Evolutionary conservation across 306 rosid species (phyloP), one percentile per base, ranked within the genome.

Genomic region (Trichosanthes truncata): DNA sequence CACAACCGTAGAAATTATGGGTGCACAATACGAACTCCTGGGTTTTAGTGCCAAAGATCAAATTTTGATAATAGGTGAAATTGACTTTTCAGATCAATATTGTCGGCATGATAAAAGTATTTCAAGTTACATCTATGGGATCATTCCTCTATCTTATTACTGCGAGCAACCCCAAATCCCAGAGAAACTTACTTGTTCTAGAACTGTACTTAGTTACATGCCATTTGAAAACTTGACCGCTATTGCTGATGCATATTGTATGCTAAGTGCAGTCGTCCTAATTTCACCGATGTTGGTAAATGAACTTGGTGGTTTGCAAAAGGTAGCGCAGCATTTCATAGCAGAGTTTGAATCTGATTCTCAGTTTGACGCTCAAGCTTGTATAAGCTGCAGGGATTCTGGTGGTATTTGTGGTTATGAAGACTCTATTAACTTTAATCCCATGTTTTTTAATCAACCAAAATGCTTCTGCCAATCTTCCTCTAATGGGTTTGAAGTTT

Each of bases 331-430:
- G 41, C 69, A 6, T 31, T 29, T 31, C 20, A 62, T 0, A 29
- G 66, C 45, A 21, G 91, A 86, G 1, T 87, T 90, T 77, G 40
- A 48, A 0, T 89, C 89, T 76, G 71, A 36, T 46, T 84, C 87
- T 82, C 79, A 81, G 81, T 80, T 23, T 25, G 90, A 85, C 11
- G 1, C 23, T 66, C 74, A 7, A 57, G 84, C 77, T 9, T 92
- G 97, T 65, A 57, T 3, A 0, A 53, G 46, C 21, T 90, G 94
- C 63, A 6, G 4, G 49, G 45, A 0, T 20, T 73, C 80, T 7
- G 80, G 33, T 5, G 85, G 90, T 59, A 80, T 78, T 38, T 90
- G 94, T 41, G 93, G 89, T 29, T 82, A 84, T 17, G 21, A 51
- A 5, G 57, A 51, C 8, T 17, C 57, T 0, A 17, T 3, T 4